Conservation (phyloP, 306 rosid species). For the Vachellia pachyceras region DNA sequence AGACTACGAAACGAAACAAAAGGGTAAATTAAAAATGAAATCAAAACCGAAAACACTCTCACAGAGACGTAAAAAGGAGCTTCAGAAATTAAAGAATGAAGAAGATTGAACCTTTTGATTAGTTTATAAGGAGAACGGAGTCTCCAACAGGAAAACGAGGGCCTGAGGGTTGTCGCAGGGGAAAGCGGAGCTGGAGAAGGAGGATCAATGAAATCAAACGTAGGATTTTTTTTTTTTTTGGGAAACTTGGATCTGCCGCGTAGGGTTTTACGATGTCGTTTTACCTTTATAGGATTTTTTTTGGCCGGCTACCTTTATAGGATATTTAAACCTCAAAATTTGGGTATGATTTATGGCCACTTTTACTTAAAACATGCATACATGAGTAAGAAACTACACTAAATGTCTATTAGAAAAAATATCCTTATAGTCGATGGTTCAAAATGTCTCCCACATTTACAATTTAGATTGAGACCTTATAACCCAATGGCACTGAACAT, state of each 20-base stretch:
- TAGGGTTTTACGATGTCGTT: conserved; percentile 3
- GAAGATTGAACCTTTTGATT: neutral
- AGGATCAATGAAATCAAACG: neutral
- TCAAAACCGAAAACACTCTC: neutral
- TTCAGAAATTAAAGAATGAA: conserved; percentile 14
- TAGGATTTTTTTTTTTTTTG: too few species aligned
- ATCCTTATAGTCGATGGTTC: too few species aligned
- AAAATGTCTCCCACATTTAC: too few species aligned
- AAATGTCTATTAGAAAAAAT: too few species aligned
- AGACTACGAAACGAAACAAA: neutral
- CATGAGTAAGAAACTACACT: too few species aligned
- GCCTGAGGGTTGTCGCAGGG: neutral
- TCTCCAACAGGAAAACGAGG: neutral
- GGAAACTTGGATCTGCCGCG: neutral
- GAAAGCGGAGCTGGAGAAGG: neutral
- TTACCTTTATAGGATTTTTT: too few species aligned
- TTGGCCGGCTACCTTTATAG: too few species aligned
- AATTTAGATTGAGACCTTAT: too few species aligned
- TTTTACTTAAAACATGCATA: too few species aligned
- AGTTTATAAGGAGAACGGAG: neutral
- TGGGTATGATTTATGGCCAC: too few species aligned
- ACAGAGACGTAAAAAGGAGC: neutral
- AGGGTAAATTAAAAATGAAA: neutral
- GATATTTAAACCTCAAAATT: too few species aligned
- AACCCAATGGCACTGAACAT: too few species aligned